Conservation (phyloP, 2,329 filamentous ascomycete genomes). For the Arthrobotrys entomopaga region DNA sequence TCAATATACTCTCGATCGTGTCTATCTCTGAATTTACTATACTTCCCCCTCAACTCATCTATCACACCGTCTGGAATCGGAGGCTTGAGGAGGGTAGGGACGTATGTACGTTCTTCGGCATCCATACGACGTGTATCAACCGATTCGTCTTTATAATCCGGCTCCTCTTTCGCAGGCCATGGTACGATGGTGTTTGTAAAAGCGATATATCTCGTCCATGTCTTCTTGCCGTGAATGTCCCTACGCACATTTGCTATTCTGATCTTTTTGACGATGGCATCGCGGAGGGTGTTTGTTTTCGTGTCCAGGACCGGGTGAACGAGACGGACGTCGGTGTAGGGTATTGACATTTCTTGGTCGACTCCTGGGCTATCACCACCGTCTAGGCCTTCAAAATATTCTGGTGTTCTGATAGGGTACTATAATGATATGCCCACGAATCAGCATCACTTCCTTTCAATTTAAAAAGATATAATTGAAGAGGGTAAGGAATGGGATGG, state of each 20-base stretch:
- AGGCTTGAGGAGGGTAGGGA: constrained; percentile 78
- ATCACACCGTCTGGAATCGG: constrained; percentile 83
- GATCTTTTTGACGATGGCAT: constrained; percentile 81
- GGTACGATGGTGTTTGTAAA: constrained; percentile 75
- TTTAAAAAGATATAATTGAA: not conserved
- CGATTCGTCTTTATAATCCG: constrained; percentile 68
- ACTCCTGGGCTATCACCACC: constrained; percentile 62
- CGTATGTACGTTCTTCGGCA: constrained; percentile 78
- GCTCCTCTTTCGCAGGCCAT: constrained; percentile 72
- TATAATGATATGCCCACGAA: not conserved
- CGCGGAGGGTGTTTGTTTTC: constrained; percentile 72
- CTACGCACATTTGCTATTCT: constrained; percentile 67
- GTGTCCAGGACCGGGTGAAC: constrained; percentile 79
- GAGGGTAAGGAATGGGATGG: not conserved
- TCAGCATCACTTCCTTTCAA: not conserved
- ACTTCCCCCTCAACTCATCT: constrained; percentile 86
- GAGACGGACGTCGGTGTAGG: constrained; percentile 79
- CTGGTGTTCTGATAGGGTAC: constrained; percentile 49
- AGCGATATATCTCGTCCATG: constrained; percentile 71
- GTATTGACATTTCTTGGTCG: constrained; percentile 68
- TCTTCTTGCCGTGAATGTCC: constrained; percentile 67
- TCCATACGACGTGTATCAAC: constrained; percentile 79
- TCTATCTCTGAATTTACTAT: constrained; percentile 80
- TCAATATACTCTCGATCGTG: constrained; percentile 79
- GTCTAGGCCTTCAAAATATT: constrained; percentile 57